Percentiles rank a stretch among this genome's conserved stretches.
phyloP scores from a whole-genome alignment of 2,329 filamentous ascomycete genomes.

The Colletotrichum sp. region DNA sequence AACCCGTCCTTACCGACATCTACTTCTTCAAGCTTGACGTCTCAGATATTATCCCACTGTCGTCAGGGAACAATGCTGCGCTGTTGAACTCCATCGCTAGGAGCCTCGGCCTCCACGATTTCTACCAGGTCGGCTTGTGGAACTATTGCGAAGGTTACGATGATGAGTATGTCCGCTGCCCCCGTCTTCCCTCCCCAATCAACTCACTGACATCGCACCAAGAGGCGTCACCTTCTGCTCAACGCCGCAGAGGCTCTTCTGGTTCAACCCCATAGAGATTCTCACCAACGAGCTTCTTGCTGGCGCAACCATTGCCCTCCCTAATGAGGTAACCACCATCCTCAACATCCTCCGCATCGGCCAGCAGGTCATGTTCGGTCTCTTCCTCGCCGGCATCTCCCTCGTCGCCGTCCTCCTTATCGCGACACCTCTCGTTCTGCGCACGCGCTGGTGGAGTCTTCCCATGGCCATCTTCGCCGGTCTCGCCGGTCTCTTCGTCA shows the following conservation, averaged over 20 bases:
- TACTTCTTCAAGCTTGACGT: slow-evolving; percentile 89
- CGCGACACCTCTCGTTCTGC: slow-evolving; percentile 60
- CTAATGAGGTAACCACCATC: slow-evolving; percentile 73
- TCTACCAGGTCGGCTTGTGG: slow-evolving; percentile 93
- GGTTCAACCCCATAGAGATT: slow-evolving; percentile 90
- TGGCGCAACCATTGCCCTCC: slow-evolving; percentile 83
- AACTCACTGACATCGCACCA: slow-evolving; percentile 46
- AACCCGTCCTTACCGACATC: slow-evolving; percentile 67
- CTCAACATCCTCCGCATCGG: slow-evolving; percentile 76
- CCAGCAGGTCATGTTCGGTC: slow-evolving; percentile 86
- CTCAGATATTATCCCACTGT: slow-evolving; percentile 77
- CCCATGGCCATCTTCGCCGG: slow-evolving; percentile 72
- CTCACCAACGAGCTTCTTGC: slow-evolving; percentile 79
- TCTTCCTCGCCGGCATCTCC: slow-evolving; percentile 76
- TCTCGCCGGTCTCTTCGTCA: slow-evolving; percentile 69
- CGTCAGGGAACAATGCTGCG: slow-evolving; percentile 71
- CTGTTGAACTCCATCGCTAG: slow-evolving; percentile 89
- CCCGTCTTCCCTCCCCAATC: neutral
- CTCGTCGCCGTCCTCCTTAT: slow-evolving; percentile 77
- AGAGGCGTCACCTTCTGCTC: slow-evolving; percentile 81
- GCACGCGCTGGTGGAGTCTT: slow-evolving; percentile 65
- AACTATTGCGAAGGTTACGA: slow-evolving; percentile 88
- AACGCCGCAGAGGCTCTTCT: slow-evolving; percentile 72
- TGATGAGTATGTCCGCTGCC: slow-evolving; percentile 50
- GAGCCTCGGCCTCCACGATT: slow-evolving; percentile 87